phyloP scores from a whole-genome alignment of 2,329 filamentous ascomycete genomes.

The Daldinia sp. region DNA sequence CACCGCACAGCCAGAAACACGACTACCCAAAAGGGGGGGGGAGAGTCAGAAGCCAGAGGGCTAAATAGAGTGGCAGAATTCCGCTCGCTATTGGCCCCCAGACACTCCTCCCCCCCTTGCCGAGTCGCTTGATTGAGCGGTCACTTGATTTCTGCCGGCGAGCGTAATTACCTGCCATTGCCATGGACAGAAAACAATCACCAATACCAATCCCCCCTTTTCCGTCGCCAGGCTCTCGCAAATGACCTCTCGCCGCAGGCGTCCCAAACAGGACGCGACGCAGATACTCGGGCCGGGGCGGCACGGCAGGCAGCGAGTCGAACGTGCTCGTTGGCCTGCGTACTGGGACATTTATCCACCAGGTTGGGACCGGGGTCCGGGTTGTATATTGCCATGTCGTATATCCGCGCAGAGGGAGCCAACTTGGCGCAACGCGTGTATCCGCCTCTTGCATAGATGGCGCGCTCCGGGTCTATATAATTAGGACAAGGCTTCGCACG shows the following conservation, averaged over 20 bases:
- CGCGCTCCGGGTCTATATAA: constrained; percentile 15
- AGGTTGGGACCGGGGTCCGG: constrained; percentile 22
- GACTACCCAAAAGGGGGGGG: constrained; percentile 18
- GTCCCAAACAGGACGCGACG: not conserved
- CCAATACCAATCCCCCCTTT: not conserved
- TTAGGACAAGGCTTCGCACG: constrained; percentile 13
- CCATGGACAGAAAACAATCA: not conserved
- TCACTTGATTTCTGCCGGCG: constrained; percentile 40
- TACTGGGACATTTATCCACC: constrained; percentile 29
- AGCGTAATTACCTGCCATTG: constrained; percentile 20
- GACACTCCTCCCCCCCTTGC: constrained; percentile 14
- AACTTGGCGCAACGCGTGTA: constrained; percentile 21
- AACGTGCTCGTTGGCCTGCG: not conserved
- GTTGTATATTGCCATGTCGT: not conserved
- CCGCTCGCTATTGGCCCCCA: constrained; percentile 21
- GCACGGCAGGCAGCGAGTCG: constrained; percentile 11
- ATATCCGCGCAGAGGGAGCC: constrained; percentile 12
- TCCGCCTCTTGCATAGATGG: constrained; percentile 7
- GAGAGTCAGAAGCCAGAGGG: too few species aligned
- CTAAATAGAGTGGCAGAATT: constrained; percentile 28
- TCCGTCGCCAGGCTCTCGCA: not conserved
- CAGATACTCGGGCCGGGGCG: constrained; percentile 11
- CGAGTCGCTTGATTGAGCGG: constrained; percentile 34
- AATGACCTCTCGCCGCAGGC: not conserved
- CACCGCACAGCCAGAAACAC: not conserved